Evolutionary conservation across 371 early-diverging fungal genomes (phyloP).

Genomic region (Blyttiomyces sp.): DNA sequence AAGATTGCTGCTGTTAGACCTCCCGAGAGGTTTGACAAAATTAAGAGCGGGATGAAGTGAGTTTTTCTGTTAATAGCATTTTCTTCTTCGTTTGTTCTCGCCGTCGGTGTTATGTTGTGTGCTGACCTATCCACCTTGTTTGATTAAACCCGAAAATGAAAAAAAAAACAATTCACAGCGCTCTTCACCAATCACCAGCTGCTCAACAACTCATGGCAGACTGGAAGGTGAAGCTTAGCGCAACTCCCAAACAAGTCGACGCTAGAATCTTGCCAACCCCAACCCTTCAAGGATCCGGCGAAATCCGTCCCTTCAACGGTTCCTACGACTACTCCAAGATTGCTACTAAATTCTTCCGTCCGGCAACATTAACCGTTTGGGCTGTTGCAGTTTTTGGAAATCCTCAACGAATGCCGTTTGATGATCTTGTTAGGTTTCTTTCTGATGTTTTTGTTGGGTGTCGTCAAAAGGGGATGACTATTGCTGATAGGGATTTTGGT

Average conservation of each 20-base stretch:
- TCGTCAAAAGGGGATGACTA: conserved; percentile 47
- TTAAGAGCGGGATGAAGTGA: conserved; percentile 7
- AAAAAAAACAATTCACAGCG: too few relatives aligned
- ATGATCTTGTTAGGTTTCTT: conserved; percentile 6
- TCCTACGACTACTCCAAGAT: conserved; percentile 18
- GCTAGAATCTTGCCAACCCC: conserved; percentile 75
- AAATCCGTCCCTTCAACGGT: conserved; percentile 45
- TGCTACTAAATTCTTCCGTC: conserved; percentile 55
- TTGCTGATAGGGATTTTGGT: conserved; percentile 47
- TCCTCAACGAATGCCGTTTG: conserved; percentile 1
- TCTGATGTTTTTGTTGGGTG: conserved; percentile 20
- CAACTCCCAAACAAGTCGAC: conserved; percentile 47
- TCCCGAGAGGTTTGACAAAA: conserved; percentile 6
- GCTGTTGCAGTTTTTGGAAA: conserved; percentile 52
- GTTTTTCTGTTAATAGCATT: conserved; percentile 1
- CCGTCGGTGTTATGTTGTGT: too few relatives aligned
- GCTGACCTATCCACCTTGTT: too few relatives aligned
- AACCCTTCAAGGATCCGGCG: neutral
- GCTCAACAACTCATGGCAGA: neutral
- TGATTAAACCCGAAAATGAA: too few relatives aligned
- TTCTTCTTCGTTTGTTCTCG: too few relatives aligned
- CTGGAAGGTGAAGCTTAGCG: conserved; percentile 37
- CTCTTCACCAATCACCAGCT: too few relatives aligned
- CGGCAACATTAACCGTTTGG: conserved; percentile 69
- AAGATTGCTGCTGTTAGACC: conserved; percentile 26